Evolutionary conservation across 306 rosid species (phyloP), one percentile per base, ranked within the genome.

Genomic region (Fagus sylvatica): DNA sequence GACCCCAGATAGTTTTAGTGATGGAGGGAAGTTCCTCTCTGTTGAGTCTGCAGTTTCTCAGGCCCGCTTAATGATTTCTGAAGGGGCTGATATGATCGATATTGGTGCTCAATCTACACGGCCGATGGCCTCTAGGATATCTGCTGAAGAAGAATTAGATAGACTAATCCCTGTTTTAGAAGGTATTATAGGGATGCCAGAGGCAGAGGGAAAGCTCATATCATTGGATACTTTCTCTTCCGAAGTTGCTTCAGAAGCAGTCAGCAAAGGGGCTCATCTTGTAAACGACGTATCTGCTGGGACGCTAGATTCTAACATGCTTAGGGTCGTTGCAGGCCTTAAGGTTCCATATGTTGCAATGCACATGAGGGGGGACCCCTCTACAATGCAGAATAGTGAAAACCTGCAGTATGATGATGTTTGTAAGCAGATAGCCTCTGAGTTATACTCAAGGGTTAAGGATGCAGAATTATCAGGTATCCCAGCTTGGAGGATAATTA

Each of bases 351-450:
- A 88, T 75, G 83, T 86, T 85, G 99, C 96, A 71, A 95, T 93
- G 97, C 99, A 93, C 82, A 91, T 91, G 98, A 91, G 97, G 77
- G 98, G 99, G 39, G 96, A 91, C 43, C 99, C 96, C 5, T 86
- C 86, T 53, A 86, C 93, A 4, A 95, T 95, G 99, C 91, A 91
- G 83, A 91, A 78, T 78, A 60, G 55, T 10, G 91, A 87, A 70
- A 93, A 90, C 84, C 79, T 93, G 79, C 83, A 84, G 57, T 95
- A 95, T 77, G 89, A 91, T 77, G 42, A 93, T 80, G 94, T 88
- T 36, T 92, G 90, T 73, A 77, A 87, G 75, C 87, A 95, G 70
- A 76, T 95, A 80, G 92, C 93, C 55, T 87, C 84, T 9, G 98
- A 95, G 79, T 69, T 95, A 69, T 85, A 84, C 80, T 82, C 66